Base-by-base conservation (phyloP, 1,284 basidiomycete species). In the Thecaphora thlaspeos region DNA sequence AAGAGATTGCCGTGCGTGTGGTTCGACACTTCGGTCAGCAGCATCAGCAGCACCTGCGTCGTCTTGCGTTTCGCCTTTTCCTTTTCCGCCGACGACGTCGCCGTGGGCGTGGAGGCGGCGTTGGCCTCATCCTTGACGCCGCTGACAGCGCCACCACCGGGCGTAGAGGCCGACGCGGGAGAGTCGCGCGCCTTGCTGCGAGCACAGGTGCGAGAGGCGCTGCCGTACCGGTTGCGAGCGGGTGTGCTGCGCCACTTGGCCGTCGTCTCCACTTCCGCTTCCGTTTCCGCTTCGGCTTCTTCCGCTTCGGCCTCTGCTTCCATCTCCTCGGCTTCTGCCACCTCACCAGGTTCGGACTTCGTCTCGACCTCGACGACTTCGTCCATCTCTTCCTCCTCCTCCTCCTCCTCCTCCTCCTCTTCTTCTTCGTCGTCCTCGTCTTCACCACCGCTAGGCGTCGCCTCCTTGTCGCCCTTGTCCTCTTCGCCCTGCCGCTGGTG, bases 1-100 rank as follows among this genome's bases (percentile, higher is more conserved):
- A 76, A 76, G 18, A 76, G 57, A 48, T 73, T 75, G 18, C 68
- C 73, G 55, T 76, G 73, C 15, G 69, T 73, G 40, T 76, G 74
- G 50, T 70, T 71, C 12, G 68, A 67, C 3, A 76, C 73, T 37
- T 76, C 68, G 43, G 70, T 68, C 32, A 71, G 55, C 1, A 76
- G 62, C 70, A 72, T 71, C 10, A 62, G 47, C 36, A 76, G 61
- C 21, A 76, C 51, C 42, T 75, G 72, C 21, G 61, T 48, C 17
- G 46, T 68, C 47, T 70, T 74, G 44, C 71, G 55, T 44, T 67
- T 67, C n/a, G 46, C 44, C 49, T 57, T 57, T 39, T 71, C 61
- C 8, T 56, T 45, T n/a, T 64, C 52, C 5, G 41, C 49, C 40
- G 19, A 14, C 15, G 28, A 3, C 17, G 32, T 8, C 15, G 59